Base-by-base conservation (phyloP, 345 rosid species). In the Streptanthus diversifolius region DNA sequence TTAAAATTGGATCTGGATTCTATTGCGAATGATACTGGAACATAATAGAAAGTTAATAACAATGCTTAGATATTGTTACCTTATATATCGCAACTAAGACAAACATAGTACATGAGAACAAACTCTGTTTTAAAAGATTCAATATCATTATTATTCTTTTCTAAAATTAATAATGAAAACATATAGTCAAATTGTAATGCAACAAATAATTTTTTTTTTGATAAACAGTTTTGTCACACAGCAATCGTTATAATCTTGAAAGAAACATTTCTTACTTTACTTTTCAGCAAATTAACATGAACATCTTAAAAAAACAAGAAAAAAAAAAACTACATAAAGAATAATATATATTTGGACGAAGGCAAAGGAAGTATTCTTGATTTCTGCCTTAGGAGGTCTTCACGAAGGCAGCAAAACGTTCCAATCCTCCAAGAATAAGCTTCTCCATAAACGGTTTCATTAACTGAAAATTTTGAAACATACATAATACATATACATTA, bases 371-470 rank as follows among this genome's bases (percentile, higher is more conserved):
- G 39, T 18, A 13, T 13, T 37, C 0, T 47, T 74, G 35, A 53
- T 52, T 47, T 30, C n/a, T 75, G 56, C 18, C 48, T 60, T 62
- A 62, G 33, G 30, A 18, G 29, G 76, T 48, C 67, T 70, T 63
- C 57, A 27, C 75, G 44, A 27, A 70, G 19, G 66, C 54, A 64
- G 88, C 88, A 79, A 93, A 93, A 32, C 75, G 84, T 30, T 88
- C 93, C 83, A 91, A 66, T 19, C 97, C 95, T 15, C 85, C 72
- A 11, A 40, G 61, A 40, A 95, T 87, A 54, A 91, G 77, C 74
- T 77, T 80, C 87, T 87, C 87, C 47, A 95, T 90, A 70, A 88
- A 84, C 52, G 96, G 96, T 80, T 87, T 79, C 84, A 95, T 80
- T 35, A 88, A 84, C 98, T 93, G 85, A 4, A 15, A 5, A 5